Conservation (phyloP, 2,329 filamentous ascomycete species). For the Fusarium staphyleae region DNA sequence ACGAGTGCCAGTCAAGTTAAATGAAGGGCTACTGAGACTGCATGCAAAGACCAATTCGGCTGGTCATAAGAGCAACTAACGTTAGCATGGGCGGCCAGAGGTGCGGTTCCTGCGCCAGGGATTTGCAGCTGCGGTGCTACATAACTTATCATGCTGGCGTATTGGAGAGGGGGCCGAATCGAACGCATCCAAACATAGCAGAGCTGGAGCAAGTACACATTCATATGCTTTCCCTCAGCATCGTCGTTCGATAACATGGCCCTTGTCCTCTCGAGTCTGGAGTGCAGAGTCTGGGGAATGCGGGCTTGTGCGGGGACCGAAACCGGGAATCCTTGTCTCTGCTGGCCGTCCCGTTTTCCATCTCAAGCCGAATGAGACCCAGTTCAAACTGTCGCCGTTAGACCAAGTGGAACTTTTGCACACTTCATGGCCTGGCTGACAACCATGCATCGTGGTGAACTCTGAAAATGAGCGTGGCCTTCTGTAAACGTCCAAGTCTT, state of each 20-base stretch:
- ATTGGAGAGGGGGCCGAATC: neutral
- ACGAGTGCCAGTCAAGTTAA: neutral
- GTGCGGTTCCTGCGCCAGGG: constrained; percentile 10
- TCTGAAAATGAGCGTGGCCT: constrained; percentile 20
- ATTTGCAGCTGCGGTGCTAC: constrained; percentile 2
- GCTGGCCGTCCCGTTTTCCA: no score
- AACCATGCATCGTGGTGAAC: constrained; percentile 2
- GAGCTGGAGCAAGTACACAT: no score
- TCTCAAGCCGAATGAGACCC: constrained; percentile 13
- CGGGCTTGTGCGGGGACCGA: constrained; percentile 17
- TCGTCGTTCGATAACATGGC: constrained; percentile 6
- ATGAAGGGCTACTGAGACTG: constrained; percentile 4
- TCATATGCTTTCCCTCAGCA: constrained; percentile 12
- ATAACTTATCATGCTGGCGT: neutral
- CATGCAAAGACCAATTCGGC: constrained; percentile 3
- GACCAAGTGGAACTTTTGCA: constrained; percentile 34
- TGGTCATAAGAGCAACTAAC: neutral
- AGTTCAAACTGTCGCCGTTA: constrained; percentile 12
- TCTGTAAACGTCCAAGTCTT: constrained; percentile 30
- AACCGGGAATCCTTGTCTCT: constrained; percentile 12
- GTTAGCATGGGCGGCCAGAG: neutral
- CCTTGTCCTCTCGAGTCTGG: constrained; percentile 1
- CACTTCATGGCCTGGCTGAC: constrained; percentile 15
- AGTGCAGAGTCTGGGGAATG: constrained; percentile 34
- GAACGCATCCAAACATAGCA: neutral